Base-by-base conservation (phyloP, 1,284 basidiomycete genomes). In the Phellopilus nigrolimitatus region DNA sequence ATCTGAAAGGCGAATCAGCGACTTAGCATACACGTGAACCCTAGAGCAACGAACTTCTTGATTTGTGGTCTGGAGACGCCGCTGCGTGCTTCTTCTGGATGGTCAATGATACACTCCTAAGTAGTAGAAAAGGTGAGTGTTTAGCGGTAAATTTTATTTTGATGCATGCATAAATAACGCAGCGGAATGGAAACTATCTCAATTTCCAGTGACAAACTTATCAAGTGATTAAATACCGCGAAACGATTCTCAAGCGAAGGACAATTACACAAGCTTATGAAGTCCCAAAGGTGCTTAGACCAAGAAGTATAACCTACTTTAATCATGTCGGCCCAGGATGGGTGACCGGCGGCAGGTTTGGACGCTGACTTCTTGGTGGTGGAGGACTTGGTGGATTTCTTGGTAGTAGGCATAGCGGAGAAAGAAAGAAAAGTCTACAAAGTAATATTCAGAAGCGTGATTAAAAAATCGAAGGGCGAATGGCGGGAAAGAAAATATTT, bases 51-150 rank as follows among this genome's bases (percentile, higher is more conserved):
- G 62, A 61, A 84, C 81, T 88, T 88, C 79, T 89, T 89, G 72
- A 89, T 83, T 54, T 73, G 79, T 21, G 83, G 81, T 58, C 86
- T 79, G 57, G 84, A 86, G 60, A 88, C 82, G 66, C 85, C 86
- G 50, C 66, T 60, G 50, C 84, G 79, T 51, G 80, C 75, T 40
- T 84, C 84, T 50, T 79, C 79, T 49, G 82, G 80, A 68, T 85
- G 75, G 41, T 76, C 76, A 56, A 72, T 67, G 69, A 88, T 81
- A 63, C 80, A 82, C 70, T 86, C 82, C 74, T 76, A 59, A 36
- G 27, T 44, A 13, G 5, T 24, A 36, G 39, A 10, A n/a, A n/a
- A n/a, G n/a, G n/a, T n/a, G n/a, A n/a, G n/a, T n/a, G n/a, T n/a
- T n/a, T n/a, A n/a, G n/a, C n/a, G n/a, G n/a, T n/a, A n/a, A n/a